phyloP scores from a whole-genome alignment of 73 alveolate genomes.

The Paramecium biaurelia region DNA sequence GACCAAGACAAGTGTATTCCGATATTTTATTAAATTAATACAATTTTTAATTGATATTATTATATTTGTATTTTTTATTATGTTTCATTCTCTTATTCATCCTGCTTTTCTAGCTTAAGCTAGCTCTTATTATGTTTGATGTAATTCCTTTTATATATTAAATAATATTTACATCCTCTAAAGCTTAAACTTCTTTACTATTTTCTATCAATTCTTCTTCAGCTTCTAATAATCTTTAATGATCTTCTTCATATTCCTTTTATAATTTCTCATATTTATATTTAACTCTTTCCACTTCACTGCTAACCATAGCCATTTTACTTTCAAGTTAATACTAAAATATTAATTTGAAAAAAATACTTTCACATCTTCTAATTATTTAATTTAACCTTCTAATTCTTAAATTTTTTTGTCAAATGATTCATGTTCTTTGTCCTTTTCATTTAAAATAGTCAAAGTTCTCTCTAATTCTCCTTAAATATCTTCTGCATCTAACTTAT shows the following conservation, averaged over 20 bases:
- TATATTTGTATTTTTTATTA: background rate
- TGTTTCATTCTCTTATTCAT: background rate
- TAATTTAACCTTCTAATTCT: background rate
- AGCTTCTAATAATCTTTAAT: background rate
- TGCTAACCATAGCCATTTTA: background rate
- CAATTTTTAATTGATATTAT: background rate
- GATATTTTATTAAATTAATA: background rate
- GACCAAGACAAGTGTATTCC: background rate
- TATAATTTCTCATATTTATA: background rate
- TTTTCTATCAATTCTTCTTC: background rate
- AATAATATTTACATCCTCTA: background rate
- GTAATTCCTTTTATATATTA: background rate
- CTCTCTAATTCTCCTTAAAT: conserved; percentile 20
- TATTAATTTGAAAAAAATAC: background rate
- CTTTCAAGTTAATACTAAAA: conserved; percentile 9
- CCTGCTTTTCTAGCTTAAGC: background rate
- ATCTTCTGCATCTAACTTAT: background rate
- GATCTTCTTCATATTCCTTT: background rate
- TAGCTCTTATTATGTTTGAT: background rate
- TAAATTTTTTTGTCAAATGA: background rate
- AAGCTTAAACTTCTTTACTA: background rate
- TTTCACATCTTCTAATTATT: background rate
- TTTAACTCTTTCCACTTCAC: conserved; percentile 30
- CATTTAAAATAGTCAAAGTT: background rate
- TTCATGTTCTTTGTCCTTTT: background rate